phyloP scores from a whole-genome alignment of 2,329 filamentous ascomycete species.

The Plectosphaerella sp. region DNA sequence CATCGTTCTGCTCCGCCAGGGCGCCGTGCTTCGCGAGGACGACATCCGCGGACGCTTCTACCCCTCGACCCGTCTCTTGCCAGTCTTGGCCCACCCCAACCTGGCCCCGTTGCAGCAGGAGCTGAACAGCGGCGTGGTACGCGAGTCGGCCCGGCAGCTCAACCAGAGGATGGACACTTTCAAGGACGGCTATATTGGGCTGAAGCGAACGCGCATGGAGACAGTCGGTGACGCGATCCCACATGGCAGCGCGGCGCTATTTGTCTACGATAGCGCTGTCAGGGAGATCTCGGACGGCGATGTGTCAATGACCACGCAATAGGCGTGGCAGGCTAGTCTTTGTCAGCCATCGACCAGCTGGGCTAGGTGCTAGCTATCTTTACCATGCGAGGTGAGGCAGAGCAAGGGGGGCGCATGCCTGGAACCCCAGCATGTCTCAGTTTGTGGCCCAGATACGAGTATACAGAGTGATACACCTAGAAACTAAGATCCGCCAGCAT shows the following conservation, averaged over 20 bases:
- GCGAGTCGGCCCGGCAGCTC: slow-evolving; percentile 42
- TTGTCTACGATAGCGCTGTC: slow-evolving; percentile 25
- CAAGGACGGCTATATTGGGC: slow-evolving; percentile 37
- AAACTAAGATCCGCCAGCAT: too few species aligned
- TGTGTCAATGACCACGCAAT: neutral
- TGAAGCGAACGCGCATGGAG: slow-evolving; percentile 33
- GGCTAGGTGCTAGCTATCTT: too few species aligned
- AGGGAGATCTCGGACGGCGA: slow-evolving; percentile 22
- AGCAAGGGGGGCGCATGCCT: too few species aligned
- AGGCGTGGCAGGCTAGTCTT: neutral
- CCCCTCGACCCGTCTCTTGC: slow-evolving; percentile 47
- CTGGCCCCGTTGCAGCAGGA: slow-evolving; percentile 24
- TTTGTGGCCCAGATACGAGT: too few species aligned
- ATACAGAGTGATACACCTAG: too few species aligned
- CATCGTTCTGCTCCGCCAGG: slow-evolving; percentile 37
- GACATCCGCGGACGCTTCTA: slow-evolving; percentile 54
- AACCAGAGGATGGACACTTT: slow-evolving; percentile 45
- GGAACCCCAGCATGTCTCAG: too few species aligned
- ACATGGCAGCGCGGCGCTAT: slow-evolving; percentile 15
- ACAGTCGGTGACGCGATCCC: slow-evolving; percentile 38
- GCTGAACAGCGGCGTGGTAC: slow-evolving; percentile 34
- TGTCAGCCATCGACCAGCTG: too few species aligned
- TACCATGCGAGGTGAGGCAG: neutral
- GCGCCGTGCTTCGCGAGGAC: slow-evolving; percentile 40
- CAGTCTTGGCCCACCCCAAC: slow-evolving; percentile 29